Percentiles rank a stretch among this genome's conserved stretches.
Evolutionary conservation across 129 eudicot genomes (phyloP).

Genomic region (Glebionis coronaria): DNA sequence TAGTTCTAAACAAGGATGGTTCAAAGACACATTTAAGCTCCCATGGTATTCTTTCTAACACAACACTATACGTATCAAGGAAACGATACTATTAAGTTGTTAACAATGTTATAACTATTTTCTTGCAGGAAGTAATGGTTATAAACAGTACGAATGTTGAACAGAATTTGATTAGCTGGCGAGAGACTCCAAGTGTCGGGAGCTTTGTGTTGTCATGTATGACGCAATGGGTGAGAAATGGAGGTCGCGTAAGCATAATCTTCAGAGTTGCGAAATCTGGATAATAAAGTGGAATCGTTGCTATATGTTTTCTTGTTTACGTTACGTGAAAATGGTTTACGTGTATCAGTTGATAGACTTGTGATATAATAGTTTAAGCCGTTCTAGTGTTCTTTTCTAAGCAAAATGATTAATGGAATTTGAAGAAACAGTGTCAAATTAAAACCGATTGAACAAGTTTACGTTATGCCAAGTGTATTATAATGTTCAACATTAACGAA

Average conservation of each 20-base stretch:
- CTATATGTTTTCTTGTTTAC: too few relatives aligned
- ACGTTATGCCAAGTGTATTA: too few relatives aligned
- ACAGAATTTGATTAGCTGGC: constrained; percentile 12
- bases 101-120: constrained; percentile 5
- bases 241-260: constrained; percentile 16
- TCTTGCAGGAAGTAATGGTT: constrained; percentile 26
- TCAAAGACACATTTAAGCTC: constrained; percentile 93
- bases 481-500: too few relatives aligned
- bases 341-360: background rate
- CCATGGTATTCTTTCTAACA: constrained; percentile 59
- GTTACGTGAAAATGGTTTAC: too few relatives aligned
- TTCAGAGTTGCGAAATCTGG: constrained; percentile 14
- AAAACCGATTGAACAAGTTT: too few relatives aligned
- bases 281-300: constrained; percentile 17
- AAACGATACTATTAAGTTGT: background rate
- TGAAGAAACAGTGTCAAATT: background rate
- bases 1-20: constrained; percentile 91
- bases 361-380: constrained; percentile 12
- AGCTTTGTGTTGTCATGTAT: background rate
- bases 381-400: background rate
- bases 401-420: background rate
- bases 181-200: constrained; percentile 5
- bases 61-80: background rate
- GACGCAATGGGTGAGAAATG: background rate
- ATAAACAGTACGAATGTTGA: constrained; percentile 15